A percentile compares a stretch with the other conserved stretches of the same genome.
phyloP scores from a whole-genome alignment of 306 rosid genomes.

The Cotoneaster glaucophyllus region DNA sequence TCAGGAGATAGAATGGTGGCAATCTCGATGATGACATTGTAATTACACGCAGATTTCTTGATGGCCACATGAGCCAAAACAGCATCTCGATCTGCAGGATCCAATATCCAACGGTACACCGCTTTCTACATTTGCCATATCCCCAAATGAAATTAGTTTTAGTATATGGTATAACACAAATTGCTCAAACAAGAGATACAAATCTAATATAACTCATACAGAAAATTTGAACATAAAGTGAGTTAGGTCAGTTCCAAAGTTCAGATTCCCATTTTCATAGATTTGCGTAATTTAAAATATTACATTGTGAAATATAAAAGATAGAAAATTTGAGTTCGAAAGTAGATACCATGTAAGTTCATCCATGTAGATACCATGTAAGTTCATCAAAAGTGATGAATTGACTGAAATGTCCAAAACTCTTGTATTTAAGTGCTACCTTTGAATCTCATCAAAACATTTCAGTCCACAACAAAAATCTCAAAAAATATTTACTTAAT shows the following conservation, averaged over 20 bases:
- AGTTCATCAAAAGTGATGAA: too few relatives aligned
- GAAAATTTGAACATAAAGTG: too few relatives aligned
- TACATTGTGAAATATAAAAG: too few relatives aligned
- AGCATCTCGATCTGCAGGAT: slow-evolving; percentile 69
- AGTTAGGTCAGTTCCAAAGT: too few relatives aligned
- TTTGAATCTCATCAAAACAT: background rate
- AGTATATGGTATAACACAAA: background rate
- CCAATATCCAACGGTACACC: slow-evolving; percentile 68
- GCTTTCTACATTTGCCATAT: slow-evolving; percentile 44
- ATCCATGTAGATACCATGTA: too few relatives aligned
- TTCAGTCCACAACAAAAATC: background rate
- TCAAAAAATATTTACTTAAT: background rate
- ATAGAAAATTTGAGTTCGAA: too few relatives aligned
- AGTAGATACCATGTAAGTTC: too few relatives aligned
- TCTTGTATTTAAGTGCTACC: too few relatives aligned
- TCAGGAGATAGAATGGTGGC: slow-evolving; percentile 48
- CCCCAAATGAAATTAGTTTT: background rate
- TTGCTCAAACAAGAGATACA: background rate
- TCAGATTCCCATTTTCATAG: too few relatives aligned
- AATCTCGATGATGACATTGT: slow-evolving; percentile 49
- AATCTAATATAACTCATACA: background rate
- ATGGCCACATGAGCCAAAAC: slow-evolving; percentile 60
- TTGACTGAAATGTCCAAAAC: too few relatives aligned
- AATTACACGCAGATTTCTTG: slow-evolving; percentile 26
- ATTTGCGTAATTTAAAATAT: too few relatives aligned